Base-by-base conservation (phyloP, 2,329 filamentous ascomycete genomes). In the Neopestalotiopsis sp. region DNA sequence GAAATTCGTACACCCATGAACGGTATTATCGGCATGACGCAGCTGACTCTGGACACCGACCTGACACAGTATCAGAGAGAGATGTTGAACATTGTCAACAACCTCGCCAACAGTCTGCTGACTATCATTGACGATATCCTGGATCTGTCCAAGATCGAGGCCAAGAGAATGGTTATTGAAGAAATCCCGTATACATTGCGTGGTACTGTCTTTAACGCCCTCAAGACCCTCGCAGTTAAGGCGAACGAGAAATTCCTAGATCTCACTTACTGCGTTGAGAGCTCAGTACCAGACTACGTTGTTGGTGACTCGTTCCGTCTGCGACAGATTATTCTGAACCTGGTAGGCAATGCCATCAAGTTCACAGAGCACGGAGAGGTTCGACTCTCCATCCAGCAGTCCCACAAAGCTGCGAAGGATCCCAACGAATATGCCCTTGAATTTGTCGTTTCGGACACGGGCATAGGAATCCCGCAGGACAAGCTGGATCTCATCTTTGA, bases 11-110 rank as follows among this genome's bases (percentile, higher is more conserved):
- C 96, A 45, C 96, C 94, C 1, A 97, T 97, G 88, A 97, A 98
- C 83, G 95, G 95, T 75, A 98, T 98, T 78, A 97, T 98, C 74
- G 95, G 95, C 77, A 98, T 98, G 95, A 98, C 95, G 2, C 95
- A 98, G 80, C 86, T 99, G 68, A 98, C 96, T 1, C 87, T 99
- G 67, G 96, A 99, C 79, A 98, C 95, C 53, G 92, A 98, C 78
- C 86, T 99, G 69, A 97, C 95, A 61, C 93, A 95, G 77, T 97
- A 97, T 76, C 96, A 98, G 77, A 91, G 96, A 74, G 96, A 99
- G 83, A 98, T 98, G 95, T 85, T 98, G 80, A 98, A 98, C 75
- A 97, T 98, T 76, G 95, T 99, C 74, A 95, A 98, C 82, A 97
- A 97, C 77, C 86, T 98, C 74, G 96, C 95, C 73, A 98, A 98